Evolutionary conservation across 257 asterid genomes (phyloP), one percentile per base, ranked within the genome.

Genomic region (Solanum etuberosum): DNA sequence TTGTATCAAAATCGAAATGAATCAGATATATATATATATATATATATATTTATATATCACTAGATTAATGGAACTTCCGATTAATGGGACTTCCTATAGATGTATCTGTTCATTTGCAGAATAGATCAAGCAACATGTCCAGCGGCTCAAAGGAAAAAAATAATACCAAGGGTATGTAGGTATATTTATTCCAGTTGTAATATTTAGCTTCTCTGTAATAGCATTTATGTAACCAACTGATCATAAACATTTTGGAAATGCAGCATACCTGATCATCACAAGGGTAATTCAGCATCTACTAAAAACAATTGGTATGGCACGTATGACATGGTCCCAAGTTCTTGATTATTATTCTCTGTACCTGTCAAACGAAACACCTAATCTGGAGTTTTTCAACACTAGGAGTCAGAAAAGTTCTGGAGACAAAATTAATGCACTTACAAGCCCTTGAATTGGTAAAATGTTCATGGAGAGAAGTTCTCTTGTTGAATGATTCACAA

Each of bases 381-480:
- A 86, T 85, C 67, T 15, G 16, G 25, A 13, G 46, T 21, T 77
- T 63, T 31, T 14, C 23, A 65, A 78, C 27, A 31, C 12, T 83
- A 90, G 89, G 86, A 63, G 63, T 88, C 76, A 63, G 10, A 67
- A 88, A 83, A 65, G 90, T 83, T 61, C 70, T 63, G 3, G 86
- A 86, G 90, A 88, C 82, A 77, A 90, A 90, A 76, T 4, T 68
- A 76, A 86, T 37, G 90, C 90, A 78, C 37, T 51, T 85, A 67
- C 88, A 88, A 54, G 88, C 90, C 12, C 87, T 84, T 23, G 87
- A 85, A 37, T 51, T 90, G 87, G 81, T 90, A 12, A 84, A 87
- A 34, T 42, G 48, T 34, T 70, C 87, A 15, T 90, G 92, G 92
- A 78, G 70, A 86, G 85, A 86, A 83, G 87, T 78, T 14, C 68